phyloP scores from a whole-genome alignment of 805 yeast genomes.

The Yamadazyma olivae region DNA sequence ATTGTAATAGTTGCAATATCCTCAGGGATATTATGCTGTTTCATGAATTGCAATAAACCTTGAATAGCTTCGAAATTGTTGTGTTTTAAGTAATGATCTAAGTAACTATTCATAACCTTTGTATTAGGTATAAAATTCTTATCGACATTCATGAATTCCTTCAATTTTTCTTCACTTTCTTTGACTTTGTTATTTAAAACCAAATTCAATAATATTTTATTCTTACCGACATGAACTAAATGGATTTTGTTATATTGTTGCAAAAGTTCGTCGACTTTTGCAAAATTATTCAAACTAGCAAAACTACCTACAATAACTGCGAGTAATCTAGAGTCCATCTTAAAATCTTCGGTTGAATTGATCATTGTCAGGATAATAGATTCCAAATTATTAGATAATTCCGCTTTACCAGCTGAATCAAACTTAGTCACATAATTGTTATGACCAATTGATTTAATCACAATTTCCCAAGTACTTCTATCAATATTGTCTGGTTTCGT shows the following conservation, averaged over 20 bases:
- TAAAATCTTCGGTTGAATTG: slow-evolving; percentile 28
- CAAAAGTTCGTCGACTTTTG: slow-evolving; percentile 41
- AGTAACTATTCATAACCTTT: slow-evolving; percentile 50
- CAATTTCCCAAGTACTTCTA: slow-evolving; percentile 57
- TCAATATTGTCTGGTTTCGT: slow-evolving; percentile 20
- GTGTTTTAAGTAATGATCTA: slow-evolving; percentile 38
- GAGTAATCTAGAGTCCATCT: slow-evolving; percentile 42
- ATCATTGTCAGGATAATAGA: slow-evolving; percentile 28
- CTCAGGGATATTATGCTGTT: slow-evolving; percentile 40
- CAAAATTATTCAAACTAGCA: slow-evolving; percentile 36
- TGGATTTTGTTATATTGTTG: slow-evolving; percentile 26
- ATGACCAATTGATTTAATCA: slow-evolving; percentile 48
- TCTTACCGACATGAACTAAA: slow-evolving; percentile 38
- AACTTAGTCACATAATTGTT: slow-evolving; percentile 23
- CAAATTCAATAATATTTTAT: slow-evolving; percentile 46
- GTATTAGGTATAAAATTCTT: slow-evolving; percentile 42
- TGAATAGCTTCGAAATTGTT: slow-evolving; percentile 47
- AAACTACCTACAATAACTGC: slow-evolving; percentile 48
- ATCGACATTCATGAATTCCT: slow-evolving; percentile 30
- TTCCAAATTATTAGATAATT: slow-evolving; percentile 20
- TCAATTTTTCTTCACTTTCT: slow-evolving; percentile 44
- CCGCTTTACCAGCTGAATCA: slow-evolving; percentile 25
- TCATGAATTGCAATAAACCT: slow-evolving; percentile 46
- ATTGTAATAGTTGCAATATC: slow-evolving; percentile 64
- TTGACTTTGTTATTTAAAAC: slow-evolving; percentile 34